Evolutionary conservation across 345 rosid genomes (phyloP), one percentile per base, ranked within the genome.

Genomic region (Clarkia xantiana): DNA sequence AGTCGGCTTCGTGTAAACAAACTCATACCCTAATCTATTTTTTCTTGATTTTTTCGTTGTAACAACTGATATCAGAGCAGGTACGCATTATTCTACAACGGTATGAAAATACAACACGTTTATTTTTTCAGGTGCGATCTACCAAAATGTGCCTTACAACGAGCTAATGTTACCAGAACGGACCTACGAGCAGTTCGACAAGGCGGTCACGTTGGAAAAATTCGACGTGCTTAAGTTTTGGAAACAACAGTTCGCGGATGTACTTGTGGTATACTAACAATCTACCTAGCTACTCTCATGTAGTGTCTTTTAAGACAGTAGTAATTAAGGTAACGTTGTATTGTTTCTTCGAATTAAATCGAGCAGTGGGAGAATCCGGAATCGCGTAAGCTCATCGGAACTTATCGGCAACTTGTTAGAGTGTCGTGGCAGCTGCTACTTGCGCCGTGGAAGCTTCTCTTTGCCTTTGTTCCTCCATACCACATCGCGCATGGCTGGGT

Each of bases 401-500:
- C 53, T 36, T 61, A 40, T 67, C 49, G 71, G 36, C 65, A 74
- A 49, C 13, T 68, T 4, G 76, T 65, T 13, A 77, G 73, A 72
- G 44, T 56, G 8, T 58, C 62, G 53, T 82, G 95, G 94, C 78
- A 77, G 57, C 64, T 61, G 53, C 57, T 90, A 43, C 73, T 82
- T 53, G 68, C 54, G 12, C 97, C 94, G 13, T 82, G 95, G 94
- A 82, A 65, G 65, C 45, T 85, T 49, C 56, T 90, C 60, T 90
- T 90, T 64, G 95, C 95, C 52, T 74, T 85, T 62, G 88, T 90
- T 60, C 95, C 97, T 52, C 95, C 97, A 18, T 74, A 64, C 71
- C 84, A 72, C 44, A 74, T 90, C 57, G 88, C 84, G 62, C 84
- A 85, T 53, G 97, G 97, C 46, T 90, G 95, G 97, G 51, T 85